Evolutionary conservation across 2,329 filamentous ascomycete species (phyloP), one percentile per base, ranked within the genome.

Genomic region (Trichophyton schoenleinii): DNA sequence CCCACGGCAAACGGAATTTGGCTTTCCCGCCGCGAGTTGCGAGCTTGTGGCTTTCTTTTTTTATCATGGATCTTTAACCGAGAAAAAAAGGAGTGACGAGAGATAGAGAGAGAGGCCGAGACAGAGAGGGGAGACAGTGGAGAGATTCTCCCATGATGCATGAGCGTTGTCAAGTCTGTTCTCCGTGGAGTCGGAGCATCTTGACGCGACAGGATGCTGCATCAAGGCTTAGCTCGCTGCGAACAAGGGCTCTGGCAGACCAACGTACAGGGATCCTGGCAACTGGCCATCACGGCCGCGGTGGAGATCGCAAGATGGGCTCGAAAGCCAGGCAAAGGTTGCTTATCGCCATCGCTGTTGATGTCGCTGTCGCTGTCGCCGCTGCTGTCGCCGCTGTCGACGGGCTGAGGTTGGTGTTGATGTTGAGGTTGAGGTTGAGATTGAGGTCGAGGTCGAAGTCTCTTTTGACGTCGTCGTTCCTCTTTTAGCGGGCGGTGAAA

Each of bases 201-300:
- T 55, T 55, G 49, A 55, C 49, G 49, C 49, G 49, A 55, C 49
- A 55, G 49, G 49, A 55, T 34, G 49, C 31, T 55, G 49, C 49
- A 55, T 55, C 49, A 55, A 55, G 49, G 31, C 49, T 36, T 36
- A 55, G 41, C 41, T 44, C 31, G 13, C 49, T 55, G 49, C 49
- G 49, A 55, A 55, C 49, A 36, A 55, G 49, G 31, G n/a, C 49
- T 9, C 49, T 36, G 8, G 8, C 46, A 13, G 22, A 48, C 46
- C 13, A 8, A 28, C 46, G 13, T 44, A 20, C 41, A 44, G 15
- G 41, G 41, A 38, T 38, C 11, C 11, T 38, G 34, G 11, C 41
- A n/a, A 44, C 41, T n/a, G 41, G 41, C 41, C 15, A 44, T 15
- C 41, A 44, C n/a, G 41, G 13, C n/a, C 41, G 15, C 7, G 15